These are phyloP conservation scores for Pyrenochaeta sp. DNA, from an alignment of 2,329 filamentous ascomycete species.

Conservation along the genomic window DNA sequence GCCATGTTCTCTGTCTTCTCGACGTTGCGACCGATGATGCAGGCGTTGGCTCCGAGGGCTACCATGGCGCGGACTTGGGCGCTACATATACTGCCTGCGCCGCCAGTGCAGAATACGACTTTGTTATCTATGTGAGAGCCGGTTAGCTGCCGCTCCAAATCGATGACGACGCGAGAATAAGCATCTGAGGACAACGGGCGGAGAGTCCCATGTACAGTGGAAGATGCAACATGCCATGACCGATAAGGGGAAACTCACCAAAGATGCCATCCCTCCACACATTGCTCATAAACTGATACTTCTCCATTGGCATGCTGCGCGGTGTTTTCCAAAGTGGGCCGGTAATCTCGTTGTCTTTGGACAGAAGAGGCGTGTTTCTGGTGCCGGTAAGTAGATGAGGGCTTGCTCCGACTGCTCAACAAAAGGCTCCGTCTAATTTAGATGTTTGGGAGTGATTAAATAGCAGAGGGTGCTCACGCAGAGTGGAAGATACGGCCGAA, in stretches of 20 bases:
- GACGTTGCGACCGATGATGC: constrained; percentile 88
- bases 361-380: constrained; percentile 2
- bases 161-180: too few species aligned
- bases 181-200: too few species aligned
- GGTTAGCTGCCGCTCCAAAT: constrained; percentile 2
- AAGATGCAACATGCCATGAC: not conserved
- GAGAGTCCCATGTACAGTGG: too few species aligned
- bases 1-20: constrained; percentile 87
- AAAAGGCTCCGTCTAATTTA: not conserved
- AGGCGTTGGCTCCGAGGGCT: constrained; percentile 89
- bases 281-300: constrained; percentile 79
- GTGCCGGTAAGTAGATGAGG: not conserved
- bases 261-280: constrained; percentile 91
- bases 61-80: constrained; percentile 93
- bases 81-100: constrained; percentile 91
- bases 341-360: constrained; percentile 9
- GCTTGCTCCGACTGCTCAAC: not conserved
- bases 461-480: constrained; percentile 15
- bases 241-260: constrained; percentile 60
- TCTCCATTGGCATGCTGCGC: constrained; percentile 71
- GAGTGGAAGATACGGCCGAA: constrained; percentile 33
- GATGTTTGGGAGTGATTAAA: not conserved
- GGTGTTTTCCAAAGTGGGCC: constrained; percentile 23
- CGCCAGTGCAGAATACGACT: constrained; percentile 94
- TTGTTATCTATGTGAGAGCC: constrained; percentile 70